Percentiles rank a stretch among this genome's conserved stretches.
phyloP scores from a whole-genome alignment of 768 basidiomycete species.

The Cyclocybe cylindracea region DNA sequence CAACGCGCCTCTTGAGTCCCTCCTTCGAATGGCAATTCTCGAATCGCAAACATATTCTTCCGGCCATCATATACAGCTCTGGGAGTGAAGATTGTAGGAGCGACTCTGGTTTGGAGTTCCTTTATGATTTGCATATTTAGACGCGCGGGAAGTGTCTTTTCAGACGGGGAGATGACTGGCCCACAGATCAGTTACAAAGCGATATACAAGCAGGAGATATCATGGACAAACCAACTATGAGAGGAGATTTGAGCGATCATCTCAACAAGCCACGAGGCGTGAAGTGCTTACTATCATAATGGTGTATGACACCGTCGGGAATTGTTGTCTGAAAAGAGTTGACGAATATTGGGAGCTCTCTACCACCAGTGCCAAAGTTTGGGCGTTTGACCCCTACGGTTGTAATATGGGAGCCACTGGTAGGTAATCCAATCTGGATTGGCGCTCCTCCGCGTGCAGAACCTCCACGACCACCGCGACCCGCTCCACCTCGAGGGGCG shows the following conservation, averaged over 20 bases:
- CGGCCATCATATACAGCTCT: conserved; percentile 77
- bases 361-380: conserved; percentile 60
- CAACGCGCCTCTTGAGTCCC: conserved; percentile 52
- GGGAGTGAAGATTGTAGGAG: conserved; percentile 71
- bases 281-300: conserved; percentile 69
- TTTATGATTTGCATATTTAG: conserved; percentile 74
- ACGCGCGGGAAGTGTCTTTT: conserved; percentile 65
- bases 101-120: conserved; percentile 55
- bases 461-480: conserved; percentile 34
- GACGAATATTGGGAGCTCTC: conserved; percentile 36
- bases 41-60: conserved; percentile 70
- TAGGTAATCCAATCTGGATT: conserved; percentile 24
- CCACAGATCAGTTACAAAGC: neutral
- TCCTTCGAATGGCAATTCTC: conserved; percentile 56
- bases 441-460: conserved; percentile 24
- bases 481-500: conserved; percentile 16
- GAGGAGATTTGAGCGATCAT: conserved; percentile 3
- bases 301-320: conserved; percentile 65
- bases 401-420: conserved; percentile 38
- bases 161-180: conserved; percentile 65
- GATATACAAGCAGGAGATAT: neutral
- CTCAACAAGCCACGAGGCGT: conserved; percentile 1
- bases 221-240: conserved; percentile 44
- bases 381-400: conserved; percentile 72
- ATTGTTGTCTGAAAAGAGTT: conserved; percentile 70